A percentile compares a stretch with the other conserved stretches of the same genome.
phyloP scores from a whole-genome alignment of 2,329 filamentous ascomycete genomes.

The Diaporthe sp. region DNA sequence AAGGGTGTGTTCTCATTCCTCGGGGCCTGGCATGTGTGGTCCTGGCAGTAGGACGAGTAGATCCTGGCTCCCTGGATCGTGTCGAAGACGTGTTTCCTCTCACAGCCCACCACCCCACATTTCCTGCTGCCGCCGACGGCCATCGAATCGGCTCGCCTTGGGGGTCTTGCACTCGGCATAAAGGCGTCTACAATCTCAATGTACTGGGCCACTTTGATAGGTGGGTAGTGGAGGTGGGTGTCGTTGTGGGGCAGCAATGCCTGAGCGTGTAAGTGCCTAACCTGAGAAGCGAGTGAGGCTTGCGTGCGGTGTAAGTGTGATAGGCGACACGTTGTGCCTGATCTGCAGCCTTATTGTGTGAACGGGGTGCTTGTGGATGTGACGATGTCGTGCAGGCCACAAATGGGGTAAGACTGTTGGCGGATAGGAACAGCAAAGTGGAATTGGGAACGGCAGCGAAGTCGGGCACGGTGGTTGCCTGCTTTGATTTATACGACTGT shows the following conservation, averaged over 20 bases:
- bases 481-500: slow-evolving; percentile 34
- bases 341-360: slow-evolving; percentile 27
- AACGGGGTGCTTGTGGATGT: not conserved
- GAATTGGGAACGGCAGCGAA: slow-evolving; percentile 22
- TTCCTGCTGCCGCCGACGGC: slow-evolving; percentile 1
- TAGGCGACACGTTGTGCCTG: slow-evolving; percentile 14
- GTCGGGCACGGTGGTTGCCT: slow-evolving; percentile 34
- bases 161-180: slow-evolving; percentile 19
- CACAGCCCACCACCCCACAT: slow-evolving; percentile 28
- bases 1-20: slow-evolving; percentile 32
- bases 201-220: slow-evolving; percentile 9
- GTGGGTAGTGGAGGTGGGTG: not conserved
- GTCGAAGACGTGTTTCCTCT: slow-evolving; percentile 26
- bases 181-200: slow-evolving; percentile 25
- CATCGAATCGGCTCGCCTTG: slow-evolving; percentile 26
- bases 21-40: slow-evolving; percentile 39
- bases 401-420: slow-evolving; percentile 28
- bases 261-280: not conserved
- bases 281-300: slow-evolving; percentile 1
- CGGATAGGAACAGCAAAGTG: not conserved
- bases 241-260: slow-evolving; percentile 24
- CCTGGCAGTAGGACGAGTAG: slow-evolving; percentile 38
- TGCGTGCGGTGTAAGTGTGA: not conserved
- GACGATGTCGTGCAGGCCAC: slow-evolving; percentile 32
- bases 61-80: not conserved